Evolutionary conservation across 129 eudicot genomes (phyloP).

Genomic region (Flaveria linearis): DNA sequence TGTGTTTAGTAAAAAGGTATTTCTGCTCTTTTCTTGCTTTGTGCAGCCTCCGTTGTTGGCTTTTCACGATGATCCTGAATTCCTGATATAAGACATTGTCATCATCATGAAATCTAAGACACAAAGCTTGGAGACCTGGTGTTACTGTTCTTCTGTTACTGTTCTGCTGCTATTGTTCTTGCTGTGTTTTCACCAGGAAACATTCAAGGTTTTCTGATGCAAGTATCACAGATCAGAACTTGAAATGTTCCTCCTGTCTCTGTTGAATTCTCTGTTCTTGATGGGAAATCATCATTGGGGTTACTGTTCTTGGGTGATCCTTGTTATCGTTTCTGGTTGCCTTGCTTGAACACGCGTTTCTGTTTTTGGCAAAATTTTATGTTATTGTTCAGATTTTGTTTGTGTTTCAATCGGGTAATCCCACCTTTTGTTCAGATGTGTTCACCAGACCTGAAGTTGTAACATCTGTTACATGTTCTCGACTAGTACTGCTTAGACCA

Average conservation of each 20-base stretch:
- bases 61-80: too few relatives aligned
- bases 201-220: neutral
- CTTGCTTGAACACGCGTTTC: neutral
- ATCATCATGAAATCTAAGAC: too few relatives aligned
- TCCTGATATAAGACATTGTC: too few relatives aligned
- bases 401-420: neutral
- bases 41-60: too few relatives aligned
- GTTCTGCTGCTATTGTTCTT: neutral
- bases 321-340: neutral
- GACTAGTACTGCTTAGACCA: too few relatives aligned
- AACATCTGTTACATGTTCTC: too few relatives aligned
- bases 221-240: neutral
- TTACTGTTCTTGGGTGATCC: neutral
- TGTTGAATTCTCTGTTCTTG: neutral
- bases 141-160: too few relatives aligned
- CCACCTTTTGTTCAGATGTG: neutral
- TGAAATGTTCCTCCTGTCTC: neutral
- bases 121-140: too few relatives aligned
- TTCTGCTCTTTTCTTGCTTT: too few relatives aligned
- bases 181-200: neutral
- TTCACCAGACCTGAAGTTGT: too few relatives aligned
- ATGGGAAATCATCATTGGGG: neutral
- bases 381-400: neutral
- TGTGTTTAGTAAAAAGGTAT: too few relatives aligned
- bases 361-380: neutral